These are phyloP conservation scores for Trichoderma asperellum DNA, from an alignment of 2,329 filamentous ascomycete genomes.

Conservation along the genomic window DNA sequence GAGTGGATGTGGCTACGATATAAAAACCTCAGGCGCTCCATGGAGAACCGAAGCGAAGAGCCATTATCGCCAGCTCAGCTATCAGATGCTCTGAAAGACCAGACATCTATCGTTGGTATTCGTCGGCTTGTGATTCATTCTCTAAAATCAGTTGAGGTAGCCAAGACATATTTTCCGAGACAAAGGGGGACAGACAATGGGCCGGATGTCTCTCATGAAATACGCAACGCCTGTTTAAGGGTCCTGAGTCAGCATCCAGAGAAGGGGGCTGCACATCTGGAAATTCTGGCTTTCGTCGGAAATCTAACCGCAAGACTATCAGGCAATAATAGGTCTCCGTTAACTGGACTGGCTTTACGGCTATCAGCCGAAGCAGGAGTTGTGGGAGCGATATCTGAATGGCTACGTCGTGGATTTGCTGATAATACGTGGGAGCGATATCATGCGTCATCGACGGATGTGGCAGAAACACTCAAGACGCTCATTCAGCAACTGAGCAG, in stretches of 20 bases:
- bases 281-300: constrained; percentile 46
- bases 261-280: constrained; percentile 22
- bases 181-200: not conserved
- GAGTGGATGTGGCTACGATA: constrained; percentile 44
- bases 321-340: constrained; percentile 34
- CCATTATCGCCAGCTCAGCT: constrained; percentile 31
- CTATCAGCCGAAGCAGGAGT: constrained; percentile 39
- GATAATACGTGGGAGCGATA: constrained; percentile 29
- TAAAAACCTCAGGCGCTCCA: constrained; percentile 27
- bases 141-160: constrained; percentile 34
- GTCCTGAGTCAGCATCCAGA: constrained; percentile 29
- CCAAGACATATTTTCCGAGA: constrained; percentile 30
- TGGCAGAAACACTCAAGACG: constrained; percentile 32
- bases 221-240: constrained; percentile 36
- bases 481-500: constrained; percentile 27
- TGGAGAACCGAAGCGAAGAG: constrained; percentile 9
- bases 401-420: constrained; percentile 35
- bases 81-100: constrained; percentile 31
- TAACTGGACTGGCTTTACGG: constrained; percentile 40
- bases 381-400: constrained; percentile 34
- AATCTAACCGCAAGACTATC: constrained; percentile 45
- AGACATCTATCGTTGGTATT: constrained; percentile 37
- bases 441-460: constrained; percentile 32
- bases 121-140: constrained; percentile 40
- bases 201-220: constrained; percentile 31